Evolutionary conservation across 768 basidiomycete genomes (phyloP).

Genomic region (Lentinus brumalis): DNA sequence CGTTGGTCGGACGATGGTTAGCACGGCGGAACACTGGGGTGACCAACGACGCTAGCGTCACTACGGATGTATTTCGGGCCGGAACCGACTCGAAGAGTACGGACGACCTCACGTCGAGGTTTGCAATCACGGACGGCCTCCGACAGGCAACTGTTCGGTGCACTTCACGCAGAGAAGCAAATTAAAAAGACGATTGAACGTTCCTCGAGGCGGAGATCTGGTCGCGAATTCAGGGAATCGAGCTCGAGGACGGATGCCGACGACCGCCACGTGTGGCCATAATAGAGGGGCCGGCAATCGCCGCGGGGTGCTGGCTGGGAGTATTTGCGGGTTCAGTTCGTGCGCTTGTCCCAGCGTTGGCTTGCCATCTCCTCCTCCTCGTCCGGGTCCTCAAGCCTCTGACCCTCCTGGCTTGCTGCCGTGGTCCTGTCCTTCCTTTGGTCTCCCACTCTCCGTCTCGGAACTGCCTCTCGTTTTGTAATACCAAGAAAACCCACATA

Average conservation of each 20-base stretch:
- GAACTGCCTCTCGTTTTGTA: conserved; percentile 39
- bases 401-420: conserved; percentile 12
- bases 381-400: not conserved
- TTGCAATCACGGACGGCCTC: too few relatives aligned
- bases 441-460: conserved; percentile 34
- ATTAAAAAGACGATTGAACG: too few relatives aligned
- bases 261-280: not conserved
- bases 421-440: conserved; percentile 43
- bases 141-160: too few relatives aligned
- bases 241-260: not conserved
- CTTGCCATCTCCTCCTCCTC: conserved; percentile 16
- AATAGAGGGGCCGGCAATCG: not conserved
- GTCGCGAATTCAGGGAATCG: too few relatives aligned
- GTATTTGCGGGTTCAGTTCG: conserved; percentile 1
- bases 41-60: conserved; percentile 1
- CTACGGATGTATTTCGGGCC: too few relatives aligned
- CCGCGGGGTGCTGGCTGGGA: not conserved
- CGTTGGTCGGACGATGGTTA: not conserved
- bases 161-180: too few relatives aligned
- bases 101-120: too few relatives aligned
- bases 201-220: too few relatives aligned
- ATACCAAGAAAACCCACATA: conserved; percentile 28
- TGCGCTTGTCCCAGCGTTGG: not conserved
- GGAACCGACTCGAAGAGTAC: too few relatives aligned
- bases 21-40: not conserved